Conservation (phyloP, 495 filamentous ascomycete species). For the Xylaria telfairii region DNA sequence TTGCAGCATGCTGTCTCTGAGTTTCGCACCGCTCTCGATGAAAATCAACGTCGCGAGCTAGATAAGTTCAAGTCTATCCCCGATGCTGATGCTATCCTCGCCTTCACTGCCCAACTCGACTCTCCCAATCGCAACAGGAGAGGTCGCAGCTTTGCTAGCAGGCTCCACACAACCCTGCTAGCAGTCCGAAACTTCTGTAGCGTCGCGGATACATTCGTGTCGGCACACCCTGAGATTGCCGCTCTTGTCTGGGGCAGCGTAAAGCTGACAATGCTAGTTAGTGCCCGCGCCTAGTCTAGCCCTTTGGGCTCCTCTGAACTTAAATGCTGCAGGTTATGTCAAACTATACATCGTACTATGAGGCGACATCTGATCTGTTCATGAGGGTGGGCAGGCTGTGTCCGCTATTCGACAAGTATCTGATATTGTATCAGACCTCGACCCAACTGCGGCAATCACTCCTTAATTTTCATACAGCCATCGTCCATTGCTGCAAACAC, state of each 20-base stretch:
- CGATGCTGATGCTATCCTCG: constrained; percentile 1
- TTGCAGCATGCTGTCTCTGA: background rate
- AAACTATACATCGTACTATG: background rate
- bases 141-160: constrained; percentile 8
- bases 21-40: background rate
- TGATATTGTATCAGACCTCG: background rate
- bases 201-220: constrained; percentile 43
- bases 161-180: background rate
- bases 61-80: background rate
- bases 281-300: background rate
- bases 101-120: constrained; percentile 12
- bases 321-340: background rate
- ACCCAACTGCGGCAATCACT: background rate
- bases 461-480: background rate
- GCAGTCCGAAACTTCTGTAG: constrained; percentile 22
- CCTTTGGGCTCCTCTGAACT: background rate
- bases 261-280: constrained; percentile 35
- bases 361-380: background rate
- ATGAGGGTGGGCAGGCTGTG: background rate
- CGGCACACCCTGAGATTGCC: constrained; percentile 40
- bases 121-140: background rate
- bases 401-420: background rate
- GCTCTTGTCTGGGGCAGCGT: constrained; percentile 49
- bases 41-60: background rate
- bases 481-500: constrained; percentile 13